A percentile compares a stretch with the other conserved stretches of the same genome.
Conservation (phyloP, 768 basidiomycete genomes). For the Russula compacta region DNA sequence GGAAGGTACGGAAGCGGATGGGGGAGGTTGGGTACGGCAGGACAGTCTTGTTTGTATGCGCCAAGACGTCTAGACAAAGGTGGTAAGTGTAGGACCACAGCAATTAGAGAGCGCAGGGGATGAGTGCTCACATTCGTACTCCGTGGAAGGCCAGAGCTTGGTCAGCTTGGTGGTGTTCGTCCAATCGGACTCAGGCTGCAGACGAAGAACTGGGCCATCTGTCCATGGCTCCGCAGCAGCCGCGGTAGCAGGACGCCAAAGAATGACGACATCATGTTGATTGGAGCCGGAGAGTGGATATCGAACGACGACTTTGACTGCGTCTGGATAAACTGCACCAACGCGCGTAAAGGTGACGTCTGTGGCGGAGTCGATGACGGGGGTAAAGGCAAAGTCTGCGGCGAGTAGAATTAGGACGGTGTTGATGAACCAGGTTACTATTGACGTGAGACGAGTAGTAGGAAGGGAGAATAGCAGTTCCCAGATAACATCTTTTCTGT, state of each 20-base stretch:
- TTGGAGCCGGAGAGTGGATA: conserved; percentile 36
- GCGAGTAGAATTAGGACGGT: conserved; percentile 29
- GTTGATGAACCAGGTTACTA: conserved; percentile 32
- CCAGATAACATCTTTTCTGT: conserved; percentile 15
- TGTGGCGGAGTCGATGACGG: conserved; percentile 44
- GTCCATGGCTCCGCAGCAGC: conserved; percentile 37
- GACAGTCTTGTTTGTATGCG: conserved; percentile 33
- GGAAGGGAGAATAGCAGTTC: conserved; percentile 29
- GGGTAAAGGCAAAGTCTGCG: conserved; percentile 45
- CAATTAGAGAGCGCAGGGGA: background rate
- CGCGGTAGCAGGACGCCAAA: conserved; percentile 34
- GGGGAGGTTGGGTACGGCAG: conserved; percentile 44
- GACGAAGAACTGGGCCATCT: conserved; percentile 41
- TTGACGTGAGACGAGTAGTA: conserved; percentile 22
- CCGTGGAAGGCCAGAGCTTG: conserved; percentile 59
- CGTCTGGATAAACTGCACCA: conserved; percentile 59
- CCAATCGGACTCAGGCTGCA: conserved; percentile 46
- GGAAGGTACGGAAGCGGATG: conserved; percentile 62
- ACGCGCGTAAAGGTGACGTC: conserved; percentile 58
- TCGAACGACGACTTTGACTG: conserved; percentile 54
- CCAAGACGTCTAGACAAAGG: conserved; percentile 33
- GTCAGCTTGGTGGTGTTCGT: conserved; percentile 42
- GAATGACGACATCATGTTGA: conserved; percentile 28
- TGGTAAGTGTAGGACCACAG: background rate
- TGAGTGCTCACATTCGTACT: conserved; percentile 60